Evolutionary conservation across 1,284 basidiomycete species (phyloP).

Genomic region (Megacollybia platyphylla): DNA sequence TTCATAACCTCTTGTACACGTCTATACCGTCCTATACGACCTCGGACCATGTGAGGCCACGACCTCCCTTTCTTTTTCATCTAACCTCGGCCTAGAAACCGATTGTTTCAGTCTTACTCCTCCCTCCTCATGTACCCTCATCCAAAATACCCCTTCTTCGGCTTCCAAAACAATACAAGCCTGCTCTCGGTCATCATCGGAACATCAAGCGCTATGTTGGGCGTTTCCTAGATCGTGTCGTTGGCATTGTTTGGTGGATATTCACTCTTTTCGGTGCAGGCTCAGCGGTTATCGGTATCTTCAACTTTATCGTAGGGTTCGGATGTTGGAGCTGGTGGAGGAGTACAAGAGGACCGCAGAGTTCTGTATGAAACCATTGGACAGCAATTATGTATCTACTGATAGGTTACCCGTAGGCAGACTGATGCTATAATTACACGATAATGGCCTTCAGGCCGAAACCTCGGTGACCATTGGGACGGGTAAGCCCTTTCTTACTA

Average conservation of each 20-base stretch:
- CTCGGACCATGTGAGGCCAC: slow-evolving; percentile 53
- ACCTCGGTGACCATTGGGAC: too few relatives aligned
- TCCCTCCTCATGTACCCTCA: slow-evolving; percentile 14
- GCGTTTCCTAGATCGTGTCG: slow-evolving; percentile 50
- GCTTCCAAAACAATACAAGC: slow-evolving; percentile 36
- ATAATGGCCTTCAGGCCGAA: too few relatives aligned
- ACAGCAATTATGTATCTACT: too few relatives aligned
- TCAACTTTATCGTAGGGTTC: slow-evolving; percentile 55
- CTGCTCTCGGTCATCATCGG: slow-evolving; percentile 38
- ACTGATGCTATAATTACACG: too few relatives aligned
- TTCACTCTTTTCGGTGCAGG: slow-evolving; percentile 68
- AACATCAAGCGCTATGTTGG: slow-evolving; percentile 51
- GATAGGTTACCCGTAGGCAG: too few relatives aligned
- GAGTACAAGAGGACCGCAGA: too few relatives aligned
- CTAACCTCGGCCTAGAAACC: slow-evolving; percentile 41
- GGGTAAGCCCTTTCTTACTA: too few relatives aligned
- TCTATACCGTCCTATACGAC: slow-evolving; percentile 65
- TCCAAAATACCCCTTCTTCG: slow-evolving; percentile 27
- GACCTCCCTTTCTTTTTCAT: slow-evolving; percentile 4
- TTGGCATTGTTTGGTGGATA: slow-evolving; percentile 69
- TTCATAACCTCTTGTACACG: slow-evolving; percentile 60
- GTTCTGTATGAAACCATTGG: background rate
- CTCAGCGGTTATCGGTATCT: slow-evolving; percentile 47
- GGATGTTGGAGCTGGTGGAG: slow-evolving; percentile 44
- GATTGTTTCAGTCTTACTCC: slow-evolving; percentile 45